These are phyloP conservation scores for Noccaea caerulescens DNA, from an alignment of 345 rosid species.

Conservation along the genomic window DNA sequence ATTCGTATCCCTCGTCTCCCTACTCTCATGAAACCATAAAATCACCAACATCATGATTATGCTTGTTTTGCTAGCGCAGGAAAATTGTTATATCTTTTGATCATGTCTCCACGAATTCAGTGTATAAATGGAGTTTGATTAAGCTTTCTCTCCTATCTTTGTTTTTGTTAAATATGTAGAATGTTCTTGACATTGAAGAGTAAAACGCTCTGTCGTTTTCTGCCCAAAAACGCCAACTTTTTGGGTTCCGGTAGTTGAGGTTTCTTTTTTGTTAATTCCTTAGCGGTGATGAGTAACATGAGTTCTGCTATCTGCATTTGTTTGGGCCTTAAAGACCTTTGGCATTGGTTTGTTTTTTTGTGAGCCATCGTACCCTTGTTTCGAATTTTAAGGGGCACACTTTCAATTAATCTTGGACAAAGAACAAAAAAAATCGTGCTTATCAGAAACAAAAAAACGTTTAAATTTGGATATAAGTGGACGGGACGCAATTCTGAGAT, in stretches of 20 bases:
- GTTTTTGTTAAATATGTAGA: constrained; percentile 4
- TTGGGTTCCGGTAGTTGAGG: no score
- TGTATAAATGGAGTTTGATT: constrained; percentile 3
- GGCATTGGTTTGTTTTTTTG: no score
- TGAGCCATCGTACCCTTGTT: no score
- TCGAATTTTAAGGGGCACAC: no score
- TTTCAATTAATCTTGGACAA: no score
- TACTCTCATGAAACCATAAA: constrained; percentile 53
- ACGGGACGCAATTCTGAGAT: no score
- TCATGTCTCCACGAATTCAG: constrained; percentile 3
- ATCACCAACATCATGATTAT: neutral
- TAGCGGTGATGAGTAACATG: no score
- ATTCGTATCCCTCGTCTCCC: constrained; percentile 91
- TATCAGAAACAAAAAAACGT: no score
- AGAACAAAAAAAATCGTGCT: no score
- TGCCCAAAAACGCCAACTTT: neutral
- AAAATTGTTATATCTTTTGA: neutral
- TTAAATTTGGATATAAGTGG: neutral
- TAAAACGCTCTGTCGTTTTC: constrained; percentile 7
- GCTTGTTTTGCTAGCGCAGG: neutral
- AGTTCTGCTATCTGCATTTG: no score
- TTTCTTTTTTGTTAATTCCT: no score
- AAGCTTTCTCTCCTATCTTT: constrained; percentile 9
- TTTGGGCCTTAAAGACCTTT: no score
- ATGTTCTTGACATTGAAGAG: constrained; percentile 4